Evolutionary conservation across 345 rosid genomes (phyloP).

Genomic region (Sisymbrium irio): DNA sequence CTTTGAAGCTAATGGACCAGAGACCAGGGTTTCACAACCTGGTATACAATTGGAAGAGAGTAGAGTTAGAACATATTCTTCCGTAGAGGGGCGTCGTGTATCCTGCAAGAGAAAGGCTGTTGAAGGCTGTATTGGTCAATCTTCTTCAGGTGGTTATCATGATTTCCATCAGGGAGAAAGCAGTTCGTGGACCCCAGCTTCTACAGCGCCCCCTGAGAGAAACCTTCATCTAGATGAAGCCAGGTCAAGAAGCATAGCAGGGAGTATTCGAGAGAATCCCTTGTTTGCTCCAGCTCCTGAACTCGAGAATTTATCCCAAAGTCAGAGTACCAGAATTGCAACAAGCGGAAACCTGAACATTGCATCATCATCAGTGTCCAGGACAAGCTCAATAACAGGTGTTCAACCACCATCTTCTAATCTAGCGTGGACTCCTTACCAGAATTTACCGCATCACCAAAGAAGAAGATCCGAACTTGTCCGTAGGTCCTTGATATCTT

Average conservation of each 20-base stretch:
- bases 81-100: conserved; percentile 55
- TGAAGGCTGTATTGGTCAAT: conserved; percentile 62
- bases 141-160: conserved; percentile 59
- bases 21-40: conserved; percentile 37
- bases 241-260: conserved; percentile 42
- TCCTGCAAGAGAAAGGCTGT: conserved; percentile 79
- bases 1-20: conserved; percentile 44
- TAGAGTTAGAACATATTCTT: conserved; percentile 50
- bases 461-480: conserved; percentile 72
- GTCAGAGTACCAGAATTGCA: conserved; percentile 40
- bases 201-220: conserved; percentile 42
- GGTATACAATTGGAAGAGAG: conserved; percentile 31
- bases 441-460: conserved; percentile 51
- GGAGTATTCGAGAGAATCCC: conserved; percentile 47
- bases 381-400: conserved; percentile 27
- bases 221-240: conserved; percentile 42
- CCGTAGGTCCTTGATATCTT: conserved; percentile 64
- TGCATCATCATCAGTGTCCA: conserved; percentile 43
- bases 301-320: conserved; percentile 27
- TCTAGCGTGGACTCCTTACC: conserved; percentile 36
- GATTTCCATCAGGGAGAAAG: conserved; percentile 55
- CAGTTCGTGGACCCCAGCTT: conserved; percentile 47
- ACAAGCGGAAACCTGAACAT: conserved; percentile 30
- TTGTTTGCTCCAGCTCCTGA: conserved; percentile 52
- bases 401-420: conserved; percentile 54